Evolutionary conservation across 2,329 filamentous ascomycete genomes (phyloP), one percentile per base, ranked within the genome.

Genomic region (Cytospora leucostoma): DNA sequence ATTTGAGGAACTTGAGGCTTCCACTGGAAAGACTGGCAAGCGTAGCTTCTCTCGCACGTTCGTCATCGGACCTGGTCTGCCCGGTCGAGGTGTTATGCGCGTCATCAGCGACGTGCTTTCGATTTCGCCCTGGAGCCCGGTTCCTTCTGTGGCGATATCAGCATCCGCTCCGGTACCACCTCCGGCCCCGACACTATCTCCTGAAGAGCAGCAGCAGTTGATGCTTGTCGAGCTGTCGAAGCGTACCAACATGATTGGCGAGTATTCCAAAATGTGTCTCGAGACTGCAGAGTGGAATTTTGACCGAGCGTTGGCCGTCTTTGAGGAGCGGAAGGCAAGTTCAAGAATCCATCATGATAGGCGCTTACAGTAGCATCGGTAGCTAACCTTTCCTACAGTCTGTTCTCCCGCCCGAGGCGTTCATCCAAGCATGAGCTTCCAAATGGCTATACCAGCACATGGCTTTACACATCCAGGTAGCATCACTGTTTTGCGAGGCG

Each of bases 1-100:
- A 70, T 96, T 92, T 65, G 88, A 94, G 56, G 93, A 97, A 72
- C 79, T 88, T 19, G 85, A 90, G 68, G 74, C 78, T 4, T 75
- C 76, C 17, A 83, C 81, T 27, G 79, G 82, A 55, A 81, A 84
- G 52, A 83, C 83, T 51, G 81, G 86, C 44, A 85, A 88, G 69
- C 88, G 92, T 65, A 92, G 89, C 73, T 96, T 96, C 75, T 92
- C 93, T 60, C 87, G 93, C 57, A 90, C 86, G 0, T 92, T 96
- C 72, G 79, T 93, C 49, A 81, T 96, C 19, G 91, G 91, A 0
- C 92, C 92, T 1, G 91, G 90, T 37, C 82, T 82, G 38, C 85
- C 86, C 0, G 82, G 86, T 6, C 79, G 82, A 53, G 85, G 86
- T 19, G 83, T 79, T 1, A 85, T 96, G 61, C 85, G 92, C 55